Base-by-base conservation (phyloP, 1,139 yeast genomes). In the Yueomyces sp. region DNA sequence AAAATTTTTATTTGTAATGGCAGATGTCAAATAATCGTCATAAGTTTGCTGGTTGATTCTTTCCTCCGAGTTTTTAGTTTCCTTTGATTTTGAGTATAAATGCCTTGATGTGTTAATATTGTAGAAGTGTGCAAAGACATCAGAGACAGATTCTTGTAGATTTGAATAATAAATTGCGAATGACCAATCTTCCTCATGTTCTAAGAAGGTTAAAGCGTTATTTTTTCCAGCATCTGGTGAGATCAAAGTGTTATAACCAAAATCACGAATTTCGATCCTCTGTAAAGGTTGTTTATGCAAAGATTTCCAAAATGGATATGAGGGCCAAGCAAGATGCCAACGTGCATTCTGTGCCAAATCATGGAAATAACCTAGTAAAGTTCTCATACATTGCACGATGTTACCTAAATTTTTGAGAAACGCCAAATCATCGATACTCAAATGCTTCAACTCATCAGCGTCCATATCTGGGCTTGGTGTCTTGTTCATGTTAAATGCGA, bases 221-320 rank as follows among this genome's bases (percentile, higher is more conserved):
- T 67, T 67, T 1, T 72, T 70, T 28, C 76, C 76, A 45, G 69
- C 67, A 51, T 72, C 76, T 19, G 19, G 19, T 19, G 19, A 19
- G 2, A 19, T 19, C 19, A 19, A 19, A 19, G 19, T 19, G 19
- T 19, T 19, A 19, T 19, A 19, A 19, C 19, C 19, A 19, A 19
- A 19, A 19, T 19, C 19, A 19, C 19, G 19, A 19, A 19, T 19
- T 19, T 19, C 19, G 19, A 19, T 19, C 45, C 70, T 69, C 43
- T 66, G 72, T 32, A 54, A 54, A 0, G 73, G 68, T 27, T 69
- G 49, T 36, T 72, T 60, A 42, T 62, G 60, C 19, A 72, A 45
- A 0, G 73, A 69, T 41, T 73, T 57, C 3, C 51, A 39, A 4
- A 67, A 45, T 1, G 75, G 72, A 46, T 71, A 69, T 28, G 57